Base-by-base conservation (phyloP, 257 asterid species). In the Nicotiana undulata region DNA sequence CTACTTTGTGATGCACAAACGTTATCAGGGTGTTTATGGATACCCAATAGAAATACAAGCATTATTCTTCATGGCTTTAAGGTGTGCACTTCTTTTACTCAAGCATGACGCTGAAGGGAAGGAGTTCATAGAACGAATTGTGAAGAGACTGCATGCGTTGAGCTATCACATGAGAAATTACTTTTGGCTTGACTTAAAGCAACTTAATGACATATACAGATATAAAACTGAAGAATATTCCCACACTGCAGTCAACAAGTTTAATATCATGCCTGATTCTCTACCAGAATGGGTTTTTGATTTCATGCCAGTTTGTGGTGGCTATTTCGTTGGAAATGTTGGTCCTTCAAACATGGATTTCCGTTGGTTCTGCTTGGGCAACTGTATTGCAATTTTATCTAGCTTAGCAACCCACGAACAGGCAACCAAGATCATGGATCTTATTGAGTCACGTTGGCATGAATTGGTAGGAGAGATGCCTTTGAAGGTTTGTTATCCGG, bases 391-490 rank as follows among this genome's bases (percentile, higher is more conserved):
- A 22, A 89, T 89, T 79, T 84, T 91, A 72, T 91, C 93, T 51
- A 87, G 93, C 64, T 75, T 91, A 51, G 91, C 95, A 34, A 91
- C 95, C 49, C 85, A 81, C 34, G 95, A 91, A 58, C 95, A 91
- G 83, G 84, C 88, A 34, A 86, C 86, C 17, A 92, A 92, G 37
- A 87, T 91, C 64, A 91, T 91, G 95, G 95, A 91, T 81, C 90
- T 91, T 60, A 89, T 91, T 15, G 93, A 91, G 77, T 86, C 95
- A 22, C 93, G 95, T 28, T 91, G 93, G 95, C 83, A 86, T 65
- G 93, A 91, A 82, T 75, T 91, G 83, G 91, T 91, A 7, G 95
- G 93, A n/a, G 92, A 89, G 65, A 91, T 91, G 95, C 95, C 95
- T 55, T 81, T 91, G n/a, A 91, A 91, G 89, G 95, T 89, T 81